Conservation (phyloP, 148 eudicot species). For the Rhododendron kiyosumense region DNA sequence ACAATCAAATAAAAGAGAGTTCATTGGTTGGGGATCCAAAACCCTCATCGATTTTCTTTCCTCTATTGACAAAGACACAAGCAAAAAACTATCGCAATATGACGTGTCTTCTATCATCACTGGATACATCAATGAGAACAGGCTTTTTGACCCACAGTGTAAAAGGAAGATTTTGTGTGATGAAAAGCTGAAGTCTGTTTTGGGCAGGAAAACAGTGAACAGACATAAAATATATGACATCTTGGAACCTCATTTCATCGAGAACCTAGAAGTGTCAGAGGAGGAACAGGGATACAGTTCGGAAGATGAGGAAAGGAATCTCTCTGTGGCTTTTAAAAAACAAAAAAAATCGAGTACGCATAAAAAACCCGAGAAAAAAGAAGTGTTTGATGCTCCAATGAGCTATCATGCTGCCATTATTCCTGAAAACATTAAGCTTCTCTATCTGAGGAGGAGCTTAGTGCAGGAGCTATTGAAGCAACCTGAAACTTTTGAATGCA, state of each 20-base stretch:
- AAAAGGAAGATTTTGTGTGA: conserved; percentile 61
- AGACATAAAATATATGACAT: conserved; percentile 40
- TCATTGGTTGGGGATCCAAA: conserved; percentile 69
- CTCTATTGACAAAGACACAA: conserved; percentile 45
- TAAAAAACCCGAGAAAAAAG: conserved; percentile 21
- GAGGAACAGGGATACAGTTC: conserved; percentile 37
- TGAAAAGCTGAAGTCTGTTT: conserved; percentile 38
- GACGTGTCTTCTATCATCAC: conserved; percentile 39
- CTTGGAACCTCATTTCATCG: conserved; percentile 54
- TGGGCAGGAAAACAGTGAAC: conserved; percentile 43
- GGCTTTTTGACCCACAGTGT: conserved; percentile 38
- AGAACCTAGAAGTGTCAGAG: conserved; percentile 52
- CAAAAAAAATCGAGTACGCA: conserved; percentile 29
- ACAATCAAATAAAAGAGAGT: conserved; percentile 36
- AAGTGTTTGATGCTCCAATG: conserved; percentile 19
- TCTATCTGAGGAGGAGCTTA: conserved; percentile 68
- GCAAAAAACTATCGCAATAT: conserved; percentile 36
- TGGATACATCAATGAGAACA: conserved; percentile 41
- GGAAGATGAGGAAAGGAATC: conserved; percentile 31
- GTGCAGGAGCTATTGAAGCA: conserved; percentile 49
- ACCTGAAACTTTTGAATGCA: conserved; percentile 59
- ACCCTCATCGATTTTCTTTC: conserved; percentile 52
- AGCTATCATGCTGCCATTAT: conserved; percentile 52
- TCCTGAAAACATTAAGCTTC: conserved; percentile 63
- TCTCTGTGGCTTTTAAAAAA: conserved; percentile 31